A percentile compares a stretch with the other conserved stretches of the same genome.
Evolutionary conservation across 2,329 filamentous ascomycete species (phyloP).

Genomic region (Rhynchosporium agropyri): DNA sequence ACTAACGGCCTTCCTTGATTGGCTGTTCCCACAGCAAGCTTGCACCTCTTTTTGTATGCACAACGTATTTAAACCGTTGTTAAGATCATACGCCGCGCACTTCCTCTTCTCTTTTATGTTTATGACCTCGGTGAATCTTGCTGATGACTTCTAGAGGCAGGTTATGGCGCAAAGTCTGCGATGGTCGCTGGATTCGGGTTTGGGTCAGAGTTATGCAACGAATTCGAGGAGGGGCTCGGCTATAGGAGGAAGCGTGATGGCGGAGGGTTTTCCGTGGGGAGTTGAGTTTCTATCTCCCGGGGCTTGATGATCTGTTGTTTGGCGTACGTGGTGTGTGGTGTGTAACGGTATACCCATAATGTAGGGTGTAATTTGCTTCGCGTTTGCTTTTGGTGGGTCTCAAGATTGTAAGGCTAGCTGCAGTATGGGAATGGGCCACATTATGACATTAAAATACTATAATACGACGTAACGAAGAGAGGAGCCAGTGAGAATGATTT

Average conservation of each 20-base stretch:
- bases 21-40: background rate
- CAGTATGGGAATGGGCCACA: background rate
- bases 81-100: background rate
- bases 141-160: background rate
- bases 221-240: background rate
- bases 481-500: too few relatives aligned
- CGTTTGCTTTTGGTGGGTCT: background rate
- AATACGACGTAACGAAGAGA: too few relatives aligned
- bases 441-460: too few relatives aligned
- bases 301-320: background rate
- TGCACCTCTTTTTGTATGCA: slow-evolving; percentile 2
- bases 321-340: background rate
- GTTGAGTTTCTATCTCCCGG: slow-evolving; percentile 1
- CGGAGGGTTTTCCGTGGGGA: slow-evolving; percentile 1
- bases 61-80: background rate
- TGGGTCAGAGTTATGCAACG: background rate
- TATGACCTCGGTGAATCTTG: background rate
- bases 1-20: slow-evolving; percentile 4
- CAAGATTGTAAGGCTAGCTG: background rate
- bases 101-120: background rate
- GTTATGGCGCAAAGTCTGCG: background rate
- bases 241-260: background rate
- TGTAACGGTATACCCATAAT: background rate
- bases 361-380: background rate
- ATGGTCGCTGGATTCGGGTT: background rate